phyloP scores from a whole-genome alignment of 306 rosid genomes.

The Fagus sylvatica region DNA sequence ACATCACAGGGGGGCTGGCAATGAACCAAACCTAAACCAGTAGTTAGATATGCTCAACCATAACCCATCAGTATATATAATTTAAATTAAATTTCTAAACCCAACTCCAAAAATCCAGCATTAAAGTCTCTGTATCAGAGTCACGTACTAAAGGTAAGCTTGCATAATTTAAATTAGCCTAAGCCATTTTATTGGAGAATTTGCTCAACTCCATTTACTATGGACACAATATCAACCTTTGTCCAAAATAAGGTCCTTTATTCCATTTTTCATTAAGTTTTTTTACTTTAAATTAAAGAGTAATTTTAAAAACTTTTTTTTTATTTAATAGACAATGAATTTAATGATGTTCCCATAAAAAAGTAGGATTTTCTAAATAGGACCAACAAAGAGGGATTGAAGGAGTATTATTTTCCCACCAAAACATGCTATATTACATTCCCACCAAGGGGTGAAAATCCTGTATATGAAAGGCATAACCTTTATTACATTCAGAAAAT shows the following conservation, averaged over 20 bases:
- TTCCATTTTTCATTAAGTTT: too few species aligned
- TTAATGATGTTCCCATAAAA: too few species aligned
- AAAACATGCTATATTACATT: not conserved
- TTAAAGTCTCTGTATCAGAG: not conserved
- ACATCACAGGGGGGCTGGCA: slow-evolving; percentile 25
- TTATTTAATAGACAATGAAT: too few species aligned
- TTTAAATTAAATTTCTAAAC: not conserved
- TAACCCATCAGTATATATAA: not conserved
- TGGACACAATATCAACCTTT: too few species aligned
- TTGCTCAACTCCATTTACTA: not conserved
- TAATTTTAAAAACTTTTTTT: too few species aligned
- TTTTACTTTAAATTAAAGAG: too few species aligned
- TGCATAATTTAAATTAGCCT: not conserved
- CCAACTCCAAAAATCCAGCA: not conserved
- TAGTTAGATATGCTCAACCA: slow-evolving; percentile 8
- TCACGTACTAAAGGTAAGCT: not conserved
- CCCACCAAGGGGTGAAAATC: not conserved
- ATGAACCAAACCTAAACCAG: slow-evolving; percentile 8
- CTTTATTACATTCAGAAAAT: not conserved
- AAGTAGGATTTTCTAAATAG: too few species aligned
- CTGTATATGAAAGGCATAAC: not conserved
- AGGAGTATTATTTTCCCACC: not conserved
- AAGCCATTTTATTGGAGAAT: not conserved
- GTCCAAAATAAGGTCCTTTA: too few species aligned
- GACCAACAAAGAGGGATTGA: too few species aligned